Evolutionary conservation across 1,139 yeast species (phyloP).

Genomic region (Debaryomyces nepalensis): DNA sequence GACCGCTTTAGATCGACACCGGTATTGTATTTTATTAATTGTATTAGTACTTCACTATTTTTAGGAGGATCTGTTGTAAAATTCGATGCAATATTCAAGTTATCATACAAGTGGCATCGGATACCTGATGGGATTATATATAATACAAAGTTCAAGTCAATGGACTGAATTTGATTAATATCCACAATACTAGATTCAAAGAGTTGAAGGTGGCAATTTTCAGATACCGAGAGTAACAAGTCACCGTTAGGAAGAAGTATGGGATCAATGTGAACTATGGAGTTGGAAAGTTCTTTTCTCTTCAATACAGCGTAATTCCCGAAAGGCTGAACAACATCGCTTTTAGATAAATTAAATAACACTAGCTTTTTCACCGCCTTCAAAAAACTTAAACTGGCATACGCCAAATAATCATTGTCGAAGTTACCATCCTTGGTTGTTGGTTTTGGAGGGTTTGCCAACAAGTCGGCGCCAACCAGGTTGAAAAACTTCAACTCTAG

Average conservation of each 20-base stretch:
- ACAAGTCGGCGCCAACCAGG: constrained; percentile 32
- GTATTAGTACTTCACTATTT: constrained; percentile 51
- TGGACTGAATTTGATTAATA: constrained; percentile 21
- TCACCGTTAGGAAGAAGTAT: constrained; percentile 58
- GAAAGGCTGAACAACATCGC: constrained; percentile 49
- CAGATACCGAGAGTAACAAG: constrained; percentile 37
- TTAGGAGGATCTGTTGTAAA: constrained; percentile 54
- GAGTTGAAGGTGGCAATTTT: constrained; percentile 33
- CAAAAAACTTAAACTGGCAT: constrained; percentile 58
- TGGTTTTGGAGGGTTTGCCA: constrained; percentile 32
- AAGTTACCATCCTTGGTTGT: constrained; percentile 20
- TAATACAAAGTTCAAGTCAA: constrained; percentile 46
- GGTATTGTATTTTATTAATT: constrained; percentile 56
- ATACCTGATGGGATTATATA: constrained; percentile 79
- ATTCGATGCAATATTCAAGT: constrained; percentile 43
- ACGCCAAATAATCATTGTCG: constrained; percentile 38
- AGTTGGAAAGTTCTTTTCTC: constrained; percentile 21
- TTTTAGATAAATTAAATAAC: constrained; percentile 47
- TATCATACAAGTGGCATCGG: constrained; percentile 62
- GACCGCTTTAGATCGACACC: constrained; percentile 43
- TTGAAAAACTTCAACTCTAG: constrained; percentile 37
- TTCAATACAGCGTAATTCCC: constrained; percentile 54
- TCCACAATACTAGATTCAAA: constrained; percentile 32
- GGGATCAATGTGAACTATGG: constrained; percentile 58
- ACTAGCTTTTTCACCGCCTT: constrained; percentile 64